These are phyloP conservation scores for Pseudogymnoascus sp. DNA, from an alignment of 2,329 filamentous ascomycete species.

Conservation along the genomic window DNA sequence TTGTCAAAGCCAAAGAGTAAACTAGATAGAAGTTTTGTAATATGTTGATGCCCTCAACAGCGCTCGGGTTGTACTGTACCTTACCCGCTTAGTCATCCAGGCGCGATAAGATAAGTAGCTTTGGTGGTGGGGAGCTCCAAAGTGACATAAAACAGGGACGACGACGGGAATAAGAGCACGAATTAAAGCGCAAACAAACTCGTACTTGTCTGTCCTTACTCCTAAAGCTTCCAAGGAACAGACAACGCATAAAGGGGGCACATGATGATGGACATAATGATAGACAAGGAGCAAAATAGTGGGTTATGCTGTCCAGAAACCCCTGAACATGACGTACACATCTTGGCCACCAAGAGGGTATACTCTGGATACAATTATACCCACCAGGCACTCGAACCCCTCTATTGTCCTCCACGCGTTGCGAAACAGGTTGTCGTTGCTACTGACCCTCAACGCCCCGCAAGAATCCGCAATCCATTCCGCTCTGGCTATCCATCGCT, in stretches of 20 bases:
- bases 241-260: background rate
- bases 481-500: background rate
- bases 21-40: too few species aligned
- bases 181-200: background rate
- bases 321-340: slow-evolving; percentile 1
- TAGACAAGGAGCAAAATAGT: background rate
- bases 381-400: background rate
- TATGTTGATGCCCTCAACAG: too few species aligned
- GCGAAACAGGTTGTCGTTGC: background rate
- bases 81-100: background rate
- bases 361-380: background rate
- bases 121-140: background rate
- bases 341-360: background rate
- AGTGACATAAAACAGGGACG: background rate
- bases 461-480: background rate
- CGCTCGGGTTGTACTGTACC: background rate
- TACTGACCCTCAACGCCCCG: background rate
- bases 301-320: background rate
- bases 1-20: too few species aligned
- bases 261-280: background rate
- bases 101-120: background rate
- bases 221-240: background rate
- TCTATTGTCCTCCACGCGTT: background rate
- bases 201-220: background rate
- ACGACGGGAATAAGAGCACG: background rate